These are phyloP conservation scores for Geranium rotundifolium DNA, from an alignment of 345 rosid species.

Conservation along the genomic window DNA sequence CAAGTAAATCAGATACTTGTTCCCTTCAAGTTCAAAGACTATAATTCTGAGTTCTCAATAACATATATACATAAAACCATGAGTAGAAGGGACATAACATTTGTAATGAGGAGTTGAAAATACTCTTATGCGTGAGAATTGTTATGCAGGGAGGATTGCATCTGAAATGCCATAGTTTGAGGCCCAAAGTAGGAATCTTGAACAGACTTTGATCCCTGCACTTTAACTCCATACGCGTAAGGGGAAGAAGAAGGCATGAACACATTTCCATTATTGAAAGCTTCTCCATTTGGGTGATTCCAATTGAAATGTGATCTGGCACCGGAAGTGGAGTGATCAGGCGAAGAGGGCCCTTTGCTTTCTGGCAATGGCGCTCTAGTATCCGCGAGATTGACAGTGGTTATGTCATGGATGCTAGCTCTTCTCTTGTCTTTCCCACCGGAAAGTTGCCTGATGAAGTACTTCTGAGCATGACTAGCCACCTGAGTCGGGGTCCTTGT, in stretches of 20 bases:
- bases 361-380: slow-evolving; percentile 43
- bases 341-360: slow-evolving; percentile 22
- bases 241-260: slow-evolving; percentile 26
- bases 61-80: slow-evolving; percentile 24
- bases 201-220: slow-evolving; percentile 24
- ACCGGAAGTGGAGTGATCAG: slow-evolving; percentile 29
- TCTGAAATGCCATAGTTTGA: slow-evolving; percentile 33
- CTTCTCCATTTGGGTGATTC: slow-evolving; percentile 33
- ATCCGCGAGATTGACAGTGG: slow-evolving; percentile 62
- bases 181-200: slow-evolving; percentile 15
- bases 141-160: slow-evolving; percentile 27
- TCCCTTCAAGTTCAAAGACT: slow-evolving; percentile 12
- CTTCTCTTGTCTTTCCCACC: slow-evolving; percentile 91
- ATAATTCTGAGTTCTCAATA: slow-evolving; percentile 14
- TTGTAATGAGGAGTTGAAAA: not conserved
- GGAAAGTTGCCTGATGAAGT: slow-evolving; percentile 82
- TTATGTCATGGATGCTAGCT: slow-evolving; percentile 95
- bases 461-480: slow-evolving; percentile 96
- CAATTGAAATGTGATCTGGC: slow-evolving; percentile 37
- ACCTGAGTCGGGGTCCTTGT: slow-evolving; percentile 91
- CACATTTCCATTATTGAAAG: slow-evolving; percentile 24
- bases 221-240: slow-evolving; percentile 28
- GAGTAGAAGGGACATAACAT: slow-evolving; percentile 13
- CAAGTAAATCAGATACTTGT: slow-evolving; percentile 14
- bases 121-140: slow-evolving; percentile 36